Base-by-base conservation (phyloP, 352 stramenopile genomes). In the Phytophthora rubi region DNA sequence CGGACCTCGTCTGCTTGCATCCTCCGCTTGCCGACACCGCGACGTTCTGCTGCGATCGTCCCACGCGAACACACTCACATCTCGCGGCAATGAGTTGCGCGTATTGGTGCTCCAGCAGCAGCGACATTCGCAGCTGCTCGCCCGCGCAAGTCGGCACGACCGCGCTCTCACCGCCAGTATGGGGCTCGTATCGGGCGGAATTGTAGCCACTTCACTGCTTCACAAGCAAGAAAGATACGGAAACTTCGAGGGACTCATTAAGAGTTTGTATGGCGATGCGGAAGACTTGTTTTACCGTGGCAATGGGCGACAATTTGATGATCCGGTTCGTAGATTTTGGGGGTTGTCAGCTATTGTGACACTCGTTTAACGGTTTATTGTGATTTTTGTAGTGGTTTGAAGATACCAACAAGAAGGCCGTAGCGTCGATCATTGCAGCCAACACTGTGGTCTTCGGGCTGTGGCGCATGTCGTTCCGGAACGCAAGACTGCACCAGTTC, bases 371-470 rank as follows among this genome's bases (percentile, higher is more conserved):
- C 23, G 23, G 49, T 44, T 59, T 59, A 7, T 61, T 21, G 6
- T 53, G 15, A 13, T 53, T 59, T 74, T 59, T 74, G 26, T 16
- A 76, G 62, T 76, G 89, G 81, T 75, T 80, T n/a, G 62, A 83
- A 52, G 86, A 93, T 62, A 83, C 83, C 13, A 94, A 91, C 54
- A 76, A 76, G 39, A 89, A 81, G 35, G 76, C 76, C n/a, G 64
- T 95, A n/a, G 75, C 80, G 3, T 68, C 52, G 1, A 49, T 95
- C 15, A 92, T 95, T 58, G 86, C 76, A 13, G 60, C 77, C 23
- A 95, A 95, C 72, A 86, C 83, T 6, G 33, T 82, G 1, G 77
- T 94, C 4, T 93, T 92, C 63, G 86, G 82, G 13, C 62, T 95
- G 32, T 95, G 86, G 88, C 84, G 86, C 4, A 44, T 84, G n/a